Conservation (phyloP, 192 early-diverging fungal species). For the Spinellus fusiger region DNA sequence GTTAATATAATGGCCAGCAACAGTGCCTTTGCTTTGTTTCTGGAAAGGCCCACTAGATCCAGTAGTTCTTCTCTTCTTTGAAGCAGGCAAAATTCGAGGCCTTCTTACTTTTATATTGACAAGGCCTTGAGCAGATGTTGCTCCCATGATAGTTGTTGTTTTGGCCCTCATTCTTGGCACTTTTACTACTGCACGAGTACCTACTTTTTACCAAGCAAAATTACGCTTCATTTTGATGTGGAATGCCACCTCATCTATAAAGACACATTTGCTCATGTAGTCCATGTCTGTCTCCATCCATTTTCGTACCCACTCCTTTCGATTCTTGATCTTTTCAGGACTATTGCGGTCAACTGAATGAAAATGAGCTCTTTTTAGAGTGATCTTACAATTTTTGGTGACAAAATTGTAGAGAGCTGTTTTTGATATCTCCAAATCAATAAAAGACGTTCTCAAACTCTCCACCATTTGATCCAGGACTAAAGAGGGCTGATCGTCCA, state of each 20-base stretch:
- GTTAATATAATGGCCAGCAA: background rate
- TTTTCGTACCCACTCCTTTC: conserved; percentile 5
- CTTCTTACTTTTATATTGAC: conserved; percentile 1
- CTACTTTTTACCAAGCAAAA: conserved; percentile 3
- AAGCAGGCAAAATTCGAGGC: background rate
- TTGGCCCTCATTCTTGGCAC: conserved; percentile 1
- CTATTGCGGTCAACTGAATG: conserved; percentile 8
- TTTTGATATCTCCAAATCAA: background rate
- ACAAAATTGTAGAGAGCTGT: conserved; percentile 1
- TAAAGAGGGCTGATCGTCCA: background rate
- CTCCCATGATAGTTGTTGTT: conserved; percentile 13
- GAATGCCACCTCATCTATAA: conserved; percentile 15
- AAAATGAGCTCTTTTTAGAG: conserved; percentile 1
- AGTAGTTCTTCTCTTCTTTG: conserved; percentile 2
- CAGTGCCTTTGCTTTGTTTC: background rate
- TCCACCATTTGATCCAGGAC: background rate
- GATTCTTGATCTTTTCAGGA: conserved; percentile 5
- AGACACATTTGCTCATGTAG: conserved; percentile 15
- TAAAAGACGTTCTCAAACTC: background rate
- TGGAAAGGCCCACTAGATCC: background rate
- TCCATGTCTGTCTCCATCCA: conserved; percentile 14
- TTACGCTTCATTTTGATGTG: conserved; percentile 13
- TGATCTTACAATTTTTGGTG: background rate
- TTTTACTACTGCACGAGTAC: conserved; percentile 1
- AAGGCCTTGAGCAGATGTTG: conserved; percentile 6